These are phyloP conservation scores for Aspergillus asperescens DNA, from an alignment of 495 filamentous ascomycete genomes.

Conservation along the genomic window DNA sequence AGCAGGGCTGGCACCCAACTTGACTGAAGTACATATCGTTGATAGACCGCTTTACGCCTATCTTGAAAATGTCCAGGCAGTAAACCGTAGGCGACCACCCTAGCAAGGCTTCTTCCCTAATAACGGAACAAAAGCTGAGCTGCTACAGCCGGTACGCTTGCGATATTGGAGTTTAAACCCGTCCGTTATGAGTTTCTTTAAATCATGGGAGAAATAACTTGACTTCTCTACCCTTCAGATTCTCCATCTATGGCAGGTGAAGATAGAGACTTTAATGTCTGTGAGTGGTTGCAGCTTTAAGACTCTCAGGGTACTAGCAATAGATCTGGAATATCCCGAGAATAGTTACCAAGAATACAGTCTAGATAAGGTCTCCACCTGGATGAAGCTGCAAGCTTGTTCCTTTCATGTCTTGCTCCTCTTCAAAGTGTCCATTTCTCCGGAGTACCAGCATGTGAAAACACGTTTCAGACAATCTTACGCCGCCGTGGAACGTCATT, in stretches of 20 bases:
- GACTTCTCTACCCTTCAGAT: neutral
- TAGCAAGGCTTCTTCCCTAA: neutral
- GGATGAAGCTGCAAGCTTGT: neutral
- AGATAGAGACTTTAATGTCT: neutral
- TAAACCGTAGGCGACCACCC: neutral
- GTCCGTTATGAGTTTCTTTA: neutral
- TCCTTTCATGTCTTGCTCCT: neutral
- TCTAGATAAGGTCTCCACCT: neutral
- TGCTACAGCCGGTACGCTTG: neutral
- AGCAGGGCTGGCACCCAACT: neutral
- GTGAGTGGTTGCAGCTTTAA: neutral
- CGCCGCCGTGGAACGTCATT: neutral
- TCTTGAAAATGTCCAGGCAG: neutral
- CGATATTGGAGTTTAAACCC: neutral
- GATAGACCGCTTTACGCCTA: no score
- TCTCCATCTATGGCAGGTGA: neutral
- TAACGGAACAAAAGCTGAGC: neutral
- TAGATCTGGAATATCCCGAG: neutral
- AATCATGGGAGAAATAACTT: neutral
- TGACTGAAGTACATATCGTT: neutral
- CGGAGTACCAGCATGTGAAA: neutral
- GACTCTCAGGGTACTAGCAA: neutral
- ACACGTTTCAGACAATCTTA: neutral
- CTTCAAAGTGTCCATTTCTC: neutral
- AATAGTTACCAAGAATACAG: no score